Evolutionary conservation across 345 rosid genomes (phyloP), one percentile per base, ranked within the genome.

Genomic region (Gossypium thurberi): DNA sequence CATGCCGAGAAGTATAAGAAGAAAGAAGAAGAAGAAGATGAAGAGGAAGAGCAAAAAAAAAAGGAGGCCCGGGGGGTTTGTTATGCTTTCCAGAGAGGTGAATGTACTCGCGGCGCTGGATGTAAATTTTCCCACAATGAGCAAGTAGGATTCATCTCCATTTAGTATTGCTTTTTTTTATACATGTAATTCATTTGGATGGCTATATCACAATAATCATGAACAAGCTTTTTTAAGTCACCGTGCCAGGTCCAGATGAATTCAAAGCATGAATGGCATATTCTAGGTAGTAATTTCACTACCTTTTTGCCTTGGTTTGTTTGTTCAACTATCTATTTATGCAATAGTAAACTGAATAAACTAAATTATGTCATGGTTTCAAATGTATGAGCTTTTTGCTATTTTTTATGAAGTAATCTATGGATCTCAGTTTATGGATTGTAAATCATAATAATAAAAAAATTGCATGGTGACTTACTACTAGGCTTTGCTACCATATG

Each of bases 21-120:
- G 90, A 86, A 78, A 75, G 96, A 95, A 79, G 96, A 94, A 64
- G 97, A 94, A 58, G 97, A 92, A 60, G 98, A 91, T 75, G 98
- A 94, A 72, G 97, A 91, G 77, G 85, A 79, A 3, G 78, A 37
- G 55, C 86, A 50, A 67, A 82, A 77, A 74, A 91, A 89, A 79
- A 88, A 96, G 84, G 98, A 89, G 84, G 97, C 89, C 17, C 86
- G 97, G 28, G 98, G 97, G 42, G 93, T 89, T 1, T 94, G 98
- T 74, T 87, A 87, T 74, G 92, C 97, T 78, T 94, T 94, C 78
- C 98, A 94, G 83, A 90, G 84, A 78, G 97, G 98, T 64, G 92
- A 92, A 82, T 92, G 97, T 75, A 88, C 92, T 53, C 89, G 92
- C 42, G 97, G 97, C 8, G 93, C 85, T 61, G 87, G 88, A 53